Conservation (phyloP, 2,329 filamentous ascomycete genomes). For the Pseudogymnoascus sp. region DNA sequence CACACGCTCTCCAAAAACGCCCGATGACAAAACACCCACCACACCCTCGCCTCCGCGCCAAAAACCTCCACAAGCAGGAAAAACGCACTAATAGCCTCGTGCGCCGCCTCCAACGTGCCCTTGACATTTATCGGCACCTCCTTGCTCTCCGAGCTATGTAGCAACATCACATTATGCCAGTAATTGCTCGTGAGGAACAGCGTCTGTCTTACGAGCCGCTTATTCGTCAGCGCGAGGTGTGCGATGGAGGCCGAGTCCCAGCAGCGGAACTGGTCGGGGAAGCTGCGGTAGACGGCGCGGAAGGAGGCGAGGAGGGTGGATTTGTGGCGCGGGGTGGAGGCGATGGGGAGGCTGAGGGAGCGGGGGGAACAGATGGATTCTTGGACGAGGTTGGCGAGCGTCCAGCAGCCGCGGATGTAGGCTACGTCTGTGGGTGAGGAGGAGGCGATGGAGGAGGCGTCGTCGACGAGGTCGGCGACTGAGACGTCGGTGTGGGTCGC, state of each 20-base stretch:
- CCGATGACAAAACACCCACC: slow-evolving; percentile 80
- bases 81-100: slow-evolving; percentile 67
- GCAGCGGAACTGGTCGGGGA: slow-evolving; percentile 62
- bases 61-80: slow-evolving; percentile 66
- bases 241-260: slow-evolving; percentile 57
- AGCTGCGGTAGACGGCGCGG: slow-evolving; percentile 63
- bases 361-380: slow-evolving; percentile 69
- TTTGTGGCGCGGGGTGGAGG: slow-evolving; percentile 60
- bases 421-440: slow-evolving; percentile 59
- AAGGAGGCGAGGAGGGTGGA: slow-evolving; percentile 64
- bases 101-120: slow-evolving; percentile 66
- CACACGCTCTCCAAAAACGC: slow-evolving; percentile 71
- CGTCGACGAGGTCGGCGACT: slow-evolving; percentile 65
- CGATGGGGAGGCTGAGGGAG: slow-evolving; percentile 66
- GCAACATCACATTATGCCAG: slow-evolving; percentile 74
- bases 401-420: slow-evolving; percentile 69
- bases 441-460: slow-evolving; percentile 48
- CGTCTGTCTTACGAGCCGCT: slow-evolving; percentile 64
- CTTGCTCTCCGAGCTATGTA: slow-evolving; percentile 63
- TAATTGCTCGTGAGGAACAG: slow-evolving; percentile 76
- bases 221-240: slow-evolving; percentile 50
- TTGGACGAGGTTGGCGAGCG: slow-evolving; percentile 70
- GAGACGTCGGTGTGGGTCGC: slow-evolving; percentile 74
- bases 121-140: slow-evolving; percentile 58
- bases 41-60: slow-evolving; percentile 65